phyloP scores from a whole-genome alignment of 2,329 filamentous ascomycete genomes.

The Daldinia eschscholtzii region DNA sequence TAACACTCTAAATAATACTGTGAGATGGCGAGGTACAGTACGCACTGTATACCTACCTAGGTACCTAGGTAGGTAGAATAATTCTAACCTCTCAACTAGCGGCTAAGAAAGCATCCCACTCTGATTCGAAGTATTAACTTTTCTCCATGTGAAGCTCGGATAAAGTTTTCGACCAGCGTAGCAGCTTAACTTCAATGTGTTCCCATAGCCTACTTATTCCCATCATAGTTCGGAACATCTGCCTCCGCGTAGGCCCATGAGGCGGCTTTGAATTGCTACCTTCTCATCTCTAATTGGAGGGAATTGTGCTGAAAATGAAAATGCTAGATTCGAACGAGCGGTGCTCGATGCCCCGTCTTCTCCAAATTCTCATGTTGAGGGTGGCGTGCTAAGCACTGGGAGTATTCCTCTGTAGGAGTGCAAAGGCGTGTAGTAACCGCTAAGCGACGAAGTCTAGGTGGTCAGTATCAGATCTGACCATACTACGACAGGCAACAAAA shows the following conservation, averaged over 20 bases:
- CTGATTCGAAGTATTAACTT: background rate
- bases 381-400: background rate
- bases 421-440: background rate
- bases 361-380: constrained; percentile 29
- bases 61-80: too few species aligned
- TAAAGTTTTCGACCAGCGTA: constrained; percentile 35
- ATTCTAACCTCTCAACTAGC: background rate
- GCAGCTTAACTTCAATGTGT: constrained; percentile 35
- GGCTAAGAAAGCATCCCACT: background rate
- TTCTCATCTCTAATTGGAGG: constrained; percentile 25
- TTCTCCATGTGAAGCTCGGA: constrained; percentile 23
- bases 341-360: constrained; percentile 37
- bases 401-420: constrained; percentile 6
- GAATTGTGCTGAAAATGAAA: constrained; percentile 5
- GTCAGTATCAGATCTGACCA: constrained; percentile 13
- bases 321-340: constrained; percentile 26
- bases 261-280: constrained; percentile 19
- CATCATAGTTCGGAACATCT: constrained; percentile 28
- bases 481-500: constrained; percentile 7
- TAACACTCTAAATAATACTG: background rate
- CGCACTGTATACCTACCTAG: background rate
- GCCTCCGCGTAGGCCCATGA: constrained; percentile 26
- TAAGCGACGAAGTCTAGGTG: constrained; percentile 11
- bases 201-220: constrained; percentile 10
- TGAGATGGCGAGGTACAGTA: background rate